Evolutionary conservation across 2,329 filamentous ascomycete genomes (phyloP).

Genomic region (Xylariaceae sp.): DNA sequence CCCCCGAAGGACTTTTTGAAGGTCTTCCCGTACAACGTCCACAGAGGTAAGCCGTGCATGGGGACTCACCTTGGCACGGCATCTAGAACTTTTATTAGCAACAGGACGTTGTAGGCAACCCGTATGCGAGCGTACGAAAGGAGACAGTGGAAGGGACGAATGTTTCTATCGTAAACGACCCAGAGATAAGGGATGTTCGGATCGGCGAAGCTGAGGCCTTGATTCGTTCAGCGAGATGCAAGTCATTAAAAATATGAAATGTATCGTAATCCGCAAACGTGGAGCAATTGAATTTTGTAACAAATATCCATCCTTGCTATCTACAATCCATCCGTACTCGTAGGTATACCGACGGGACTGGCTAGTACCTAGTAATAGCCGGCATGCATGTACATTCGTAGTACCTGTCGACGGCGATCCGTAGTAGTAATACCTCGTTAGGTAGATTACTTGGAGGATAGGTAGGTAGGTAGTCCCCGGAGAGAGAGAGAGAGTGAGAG

Average conservation of each 20-base stretch:
- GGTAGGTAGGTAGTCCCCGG: too few relatives aligned
- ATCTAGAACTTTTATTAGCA: background rate
- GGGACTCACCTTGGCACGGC: background rate
- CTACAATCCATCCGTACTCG: background rate
- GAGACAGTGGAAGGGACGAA: background rate
- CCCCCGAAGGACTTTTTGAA: background rate
- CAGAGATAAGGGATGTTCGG: constrained; percentile 29
- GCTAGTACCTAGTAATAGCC: background rate
- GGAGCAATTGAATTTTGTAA: constrained; percentile 34
- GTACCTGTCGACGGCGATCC: too few relatives aligned
- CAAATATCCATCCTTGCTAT: constrained; percentile 24
- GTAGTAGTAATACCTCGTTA: too few relatives aligned
- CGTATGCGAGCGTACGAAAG: background rate
- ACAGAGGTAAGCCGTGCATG: background rate
- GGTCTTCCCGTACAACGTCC: too few relatives aligned
- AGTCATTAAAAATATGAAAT: constrained; percentile 30
- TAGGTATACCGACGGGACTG: background rate
- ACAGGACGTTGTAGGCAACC: background rate
- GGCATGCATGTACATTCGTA: background rate
- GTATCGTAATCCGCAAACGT: constrained; percentile 8
- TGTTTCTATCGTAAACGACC: constrained; percentile 1
- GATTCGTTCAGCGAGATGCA: constrained; percentile 24
- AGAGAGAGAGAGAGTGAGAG: too few relatives aligned
- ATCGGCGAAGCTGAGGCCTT: constrained; percentile 16
- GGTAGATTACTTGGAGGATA: too few relatives aligned